Percentiles rank a stretch among this genome's conserved stretches.
Evolutionary conservation across 768 basidiomycete species (phyloP).

Genomic region (Russula sp.): DNA sequence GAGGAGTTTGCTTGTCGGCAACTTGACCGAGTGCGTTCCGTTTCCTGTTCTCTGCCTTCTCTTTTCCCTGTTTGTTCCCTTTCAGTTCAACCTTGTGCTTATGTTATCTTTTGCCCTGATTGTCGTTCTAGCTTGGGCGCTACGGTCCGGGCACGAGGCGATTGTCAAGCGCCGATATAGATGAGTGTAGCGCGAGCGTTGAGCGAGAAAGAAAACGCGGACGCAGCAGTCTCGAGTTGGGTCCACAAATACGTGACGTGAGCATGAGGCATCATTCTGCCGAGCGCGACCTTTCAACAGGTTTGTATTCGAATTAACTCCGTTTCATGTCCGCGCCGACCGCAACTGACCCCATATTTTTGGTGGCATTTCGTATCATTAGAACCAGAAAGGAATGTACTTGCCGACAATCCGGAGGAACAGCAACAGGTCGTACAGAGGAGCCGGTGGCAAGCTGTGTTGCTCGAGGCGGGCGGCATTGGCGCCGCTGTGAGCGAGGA

Average conservation of each 20-base stretch:
- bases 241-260: slow-evolving; percentile 28
- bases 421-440: slow-evolving; percentile 59
- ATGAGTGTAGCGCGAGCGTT: slow-evolving; percentile 19
- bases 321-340: slow-evolving; percentile 1
- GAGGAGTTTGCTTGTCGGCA: slow-evolving; percentile 90
- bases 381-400: slow-evolving; percentile 9
- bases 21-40: slow-evolving; percentile 66
- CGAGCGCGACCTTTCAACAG: slow-evolving; percentile 20
- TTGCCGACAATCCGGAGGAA: slow-evolving; percentile 34
- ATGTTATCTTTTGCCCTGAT: slow-evolving; percentile 7
- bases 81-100: background rate
- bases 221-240: slow-evolving; percentile 18
- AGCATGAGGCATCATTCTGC: slow-evolving; percentile 20
- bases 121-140: slow-evolving; percentile 25
- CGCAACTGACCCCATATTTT: background rate
- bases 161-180: slow-evolving; percentile 16
- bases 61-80: background rate
- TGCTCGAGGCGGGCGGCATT: slow-evolving; percentile 84
- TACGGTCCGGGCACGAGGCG: slow-evolving; percentile 16
- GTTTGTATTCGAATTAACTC: slow-evolving; percentile 2
- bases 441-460: slow-evolving; percentile 81
- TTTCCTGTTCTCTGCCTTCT: slow-evolving; percentile 13
- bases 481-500: slow-evolving; percentile 89
- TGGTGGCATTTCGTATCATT: background rate
- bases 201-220: slow-evolving; percentile 22